phyloP scores from a whole-genome alignment of 352 stramenopile species.

The Phytophthora cactorum region DNA sequence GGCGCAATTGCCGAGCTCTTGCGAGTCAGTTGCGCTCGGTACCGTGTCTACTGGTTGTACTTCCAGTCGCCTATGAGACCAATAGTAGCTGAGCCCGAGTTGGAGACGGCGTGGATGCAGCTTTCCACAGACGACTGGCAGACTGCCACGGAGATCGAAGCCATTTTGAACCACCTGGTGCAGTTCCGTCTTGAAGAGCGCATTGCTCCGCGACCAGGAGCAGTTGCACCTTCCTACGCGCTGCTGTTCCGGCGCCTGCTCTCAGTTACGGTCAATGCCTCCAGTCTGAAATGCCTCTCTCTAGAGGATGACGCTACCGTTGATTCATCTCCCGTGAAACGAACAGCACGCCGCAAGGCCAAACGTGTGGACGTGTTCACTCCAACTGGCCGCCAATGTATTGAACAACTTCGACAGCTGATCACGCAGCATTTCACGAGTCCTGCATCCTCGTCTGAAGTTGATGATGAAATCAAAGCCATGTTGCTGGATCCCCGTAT shows the following conservation, averaged over 20 bases:
- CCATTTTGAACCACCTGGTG: conserved; percentile 33
- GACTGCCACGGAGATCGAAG: conserved; percentile 41
- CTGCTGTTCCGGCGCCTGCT: conserved; percentile 44
- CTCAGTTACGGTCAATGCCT: conserved; percentile 30
- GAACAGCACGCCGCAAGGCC: conserved; percentile 22
- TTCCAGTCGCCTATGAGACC: conserved; percentile 30
- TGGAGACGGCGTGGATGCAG: conserved; percentile 34
- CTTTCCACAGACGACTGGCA: conserved; percentile 35
- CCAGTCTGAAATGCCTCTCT: conserved; percentile 36
- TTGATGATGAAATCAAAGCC: conserved; percentile 42
- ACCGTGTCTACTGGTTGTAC: conserved; percentile 31
- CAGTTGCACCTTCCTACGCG: conserved; percentile 32
- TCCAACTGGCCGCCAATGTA: conserved; percentile 17
- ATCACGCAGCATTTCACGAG: conserved; percentile 23
- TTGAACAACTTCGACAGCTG: conserved; percentile 25
- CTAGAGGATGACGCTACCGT: conserved; percentile 23
- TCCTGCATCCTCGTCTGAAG: conserved; percentile 11
- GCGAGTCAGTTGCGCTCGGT: conserved; percentile 31
- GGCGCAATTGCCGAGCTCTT: conserved; percentile 38
- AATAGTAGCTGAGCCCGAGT: conserved; percentile 17
- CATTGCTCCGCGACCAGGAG: conserved; percentile 10
- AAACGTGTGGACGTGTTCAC: conserved; percentile 34
- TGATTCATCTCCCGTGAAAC: conserved; percentile 6
- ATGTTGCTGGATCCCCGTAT: conserved; percentile 52
- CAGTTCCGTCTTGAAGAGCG: conserved; percentile 40